These are phyloP conservation scores for Ogataea haglerorum DNA, from an alignment of 805 yeast species.

Conservation along the genomic window DNA sequence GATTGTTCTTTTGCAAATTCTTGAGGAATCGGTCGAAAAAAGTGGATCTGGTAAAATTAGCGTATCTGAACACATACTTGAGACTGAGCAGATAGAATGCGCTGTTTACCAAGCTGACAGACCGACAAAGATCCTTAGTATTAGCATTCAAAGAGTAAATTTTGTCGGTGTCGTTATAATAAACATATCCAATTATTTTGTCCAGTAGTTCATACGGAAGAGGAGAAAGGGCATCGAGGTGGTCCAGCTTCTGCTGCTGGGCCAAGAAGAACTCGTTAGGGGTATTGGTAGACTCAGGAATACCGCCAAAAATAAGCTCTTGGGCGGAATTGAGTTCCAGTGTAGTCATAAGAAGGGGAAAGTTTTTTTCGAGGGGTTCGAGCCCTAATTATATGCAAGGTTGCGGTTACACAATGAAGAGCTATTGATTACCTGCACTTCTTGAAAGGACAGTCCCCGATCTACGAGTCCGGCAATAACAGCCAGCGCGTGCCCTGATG, in stretches of 20 bases:
- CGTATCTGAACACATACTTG: slow-evolving; percentile 60
- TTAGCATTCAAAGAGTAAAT: slow-evolving; percentile 30
- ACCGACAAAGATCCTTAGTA: slow-evolving; percentile 26
- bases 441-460: neutral
- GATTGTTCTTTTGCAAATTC: slow-evolving; percentile 44
- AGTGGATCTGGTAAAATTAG: slow-evolving; percentile 75
- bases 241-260: slow-evolving; percentile 17
- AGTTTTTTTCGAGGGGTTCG: slow-evolving; percentile 1
- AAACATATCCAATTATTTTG: slow-evolving; percentile 31
- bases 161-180: slow-evolving; percentile 28
- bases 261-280: slow-evolving; percentile 19
- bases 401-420: neutral
- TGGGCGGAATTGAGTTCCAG: slow-evolving; percentile 16
- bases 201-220: slow-evolving; percentile 34
- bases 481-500: too few species aligned
- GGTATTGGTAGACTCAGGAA: slow-evolving; percentile 4
- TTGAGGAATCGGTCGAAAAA: slow-evolving; percentile 69
- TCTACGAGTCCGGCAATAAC: neutral
- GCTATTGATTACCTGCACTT: neutral
- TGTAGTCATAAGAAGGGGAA: slow-evolving; percentile 19
- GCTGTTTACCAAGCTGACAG: slow-evolving; percentile 44
- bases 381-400: slow-evolving; percentile 1
- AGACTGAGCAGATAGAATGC: slow-evolving; percentile 56
- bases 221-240: slow-evolving; percentile 18
- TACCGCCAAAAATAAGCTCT: slow-evolving; percentile 10